These are phyloP conservation scores for Xylariaceae sp. DNA, from an alignment of 2,329 filamentous ascomycete genomes.

Conservation along the genomic window DNA sequence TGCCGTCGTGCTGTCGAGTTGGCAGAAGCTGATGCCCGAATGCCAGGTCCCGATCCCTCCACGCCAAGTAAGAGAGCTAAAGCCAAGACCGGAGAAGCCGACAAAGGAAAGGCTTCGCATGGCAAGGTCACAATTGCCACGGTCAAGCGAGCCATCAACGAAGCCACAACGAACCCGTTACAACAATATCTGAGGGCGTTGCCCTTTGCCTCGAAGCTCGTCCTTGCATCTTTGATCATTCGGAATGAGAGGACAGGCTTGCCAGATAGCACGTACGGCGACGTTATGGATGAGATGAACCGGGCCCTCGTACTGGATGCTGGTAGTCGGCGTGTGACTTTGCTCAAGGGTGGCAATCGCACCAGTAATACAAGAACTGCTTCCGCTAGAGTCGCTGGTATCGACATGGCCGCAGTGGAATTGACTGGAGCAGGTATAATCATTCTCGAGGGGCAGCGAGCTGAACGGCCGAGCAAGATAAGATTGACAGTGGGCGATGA, in stretches of 20 bases:
- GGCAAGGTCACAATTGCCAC: constrained; percentile 83
- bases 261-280: constrained; percentile 81
- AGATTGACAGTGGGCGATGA: constrained; percentile 84
- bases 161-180: constrained; percentile 87
- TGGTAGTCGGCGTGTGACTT: constrained; percentile 55
- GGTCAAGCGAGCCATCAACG: constrained; percentile 89
- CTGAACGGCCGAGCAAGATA: constrained; percentile 84
- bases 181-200: constrained; percentile 84
- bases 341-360: constrained; percentile 37
- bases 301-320: constrained; percentile 60
- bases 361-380: constrained; percentile 25
- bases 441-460: constrained; percentile 72
- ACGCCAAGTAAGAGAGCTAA: constrained; percentile 58
- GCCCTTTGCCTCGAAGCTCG: constrained; percentile 76
- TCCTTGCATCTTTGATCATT: constrained; percentile 77
- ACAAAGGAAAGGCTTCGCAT: constrained; percentile 34
- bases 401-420: constrained; percentile 73
- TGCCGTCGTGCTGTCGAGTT: constrained; percentile 93
- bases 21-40: constrained; percentile 66
- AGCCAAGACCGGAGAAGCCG: constrained; percentile 22
- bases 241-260: constrained; percentile 79
- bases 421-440: constrained; percentile 85
- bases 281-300: constrained; percentile 82
- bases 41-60: constrained; percentile 38
- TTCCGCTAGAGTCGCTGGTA: constrained; percentile 20